Conservation (phyloP, 345 rosid species). For the Rhodamnia argentea region DNA sequence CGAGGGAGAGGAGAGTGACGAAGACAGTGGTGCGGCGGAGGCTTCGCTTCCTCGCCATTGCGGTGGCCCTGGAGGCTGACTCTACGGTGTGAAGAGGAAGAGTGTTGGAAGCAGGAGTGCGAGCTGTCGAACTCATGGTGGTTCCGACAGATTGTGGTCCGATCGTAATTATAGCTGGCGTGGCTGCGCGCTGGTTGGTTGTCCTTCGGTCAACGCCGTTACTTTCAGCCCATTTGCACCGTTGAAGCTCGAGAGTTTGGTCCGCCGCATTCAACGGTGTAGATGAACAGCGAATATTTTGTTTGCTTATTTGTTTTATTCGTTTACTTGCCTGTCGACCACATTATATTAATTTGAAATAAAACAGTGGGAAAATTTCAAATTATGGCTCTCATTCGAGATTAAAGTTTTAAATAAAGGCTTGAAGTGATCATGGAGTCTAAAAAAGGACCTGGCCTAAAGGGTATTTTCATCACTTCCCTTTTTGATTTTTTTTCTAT, state of each 20-base stretch:
- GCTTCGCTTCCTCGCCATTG: conserved; percentile 27
- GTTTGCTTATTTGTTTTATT: no score
- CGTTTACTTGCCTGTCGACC: neutral
- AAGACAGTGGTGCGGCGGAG: conserved; percentile 18
- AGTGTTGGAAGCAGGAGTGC: neutral
- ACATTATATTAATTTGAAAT: no score
- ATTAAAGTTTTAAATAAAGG: no score
- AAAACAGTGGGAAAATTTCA: no score
- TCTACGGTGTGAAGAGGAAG: neutral
- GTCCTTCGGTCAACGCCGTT: neutral
- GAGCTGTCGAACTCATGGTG: neutral
- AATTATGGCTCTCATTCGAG: no score
- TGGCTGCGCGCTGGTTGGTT: neutral
- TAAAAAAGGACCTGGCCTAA: no score
- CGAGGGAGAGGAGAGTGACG: conserved; percentile 21
- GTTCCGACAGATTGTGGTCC: neutral
- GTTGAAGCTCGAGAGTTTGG: neutral
- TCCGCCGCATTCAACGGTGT: neutral
- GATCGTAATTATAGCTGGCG: neutral
- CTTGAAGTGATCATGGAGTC: no score
- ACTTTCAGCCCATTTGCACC: neutral
- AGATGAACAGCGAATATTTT: neutral
- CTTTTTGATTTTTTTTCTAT: no score
- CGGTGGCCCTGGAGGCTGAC: neutral
- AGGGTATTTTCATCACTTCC: no score